Evolutionary conservation across 371 early-diverging fungal genomes (phyloP).

Genomic region (Globomyces sp.): DNA sequence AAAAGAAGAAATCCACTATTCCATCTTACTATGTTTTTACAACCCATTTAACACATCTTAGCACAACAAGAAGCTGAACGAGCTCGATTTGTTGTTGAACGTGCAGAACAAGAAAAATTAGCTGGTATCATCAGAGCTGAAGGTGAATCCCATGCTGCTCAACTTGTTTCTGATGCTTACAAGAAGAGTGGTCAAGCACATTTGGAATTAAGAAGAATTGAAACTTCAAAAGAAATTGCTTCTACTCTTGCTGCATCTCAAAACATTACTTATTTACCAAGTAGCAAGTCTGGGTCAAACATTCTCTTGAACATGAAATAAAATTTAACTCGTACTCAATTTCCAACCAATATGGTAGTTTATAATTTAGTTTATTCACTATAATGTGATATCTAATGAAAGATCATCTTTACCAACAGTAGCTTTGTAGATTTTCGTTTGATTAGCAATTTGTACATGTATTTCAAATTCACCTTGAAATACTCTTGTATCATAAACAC

Average conservation of each 20-base stretch:
- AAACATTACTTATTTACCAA: slow-evolving; percentile 93
- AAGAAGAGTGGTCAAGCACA: slow-evolving; percentile 90
- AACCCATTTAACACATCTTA: background rate
- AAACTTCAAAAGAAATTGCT: slow-evolving; percentile 97
- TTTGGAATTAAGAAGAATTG: slow-evolving; percentile 95
- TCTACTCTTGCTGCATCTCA: slow-evolving; percentile 74
- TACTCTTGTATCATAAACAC: no score
- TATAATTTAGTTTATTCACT: no score
- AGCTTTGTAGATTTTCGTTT: no score
- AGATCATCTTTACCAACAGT: no score
- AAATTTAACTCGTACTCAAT: background rate
- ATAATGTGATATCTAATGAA: no score
- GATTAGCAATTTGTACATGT: no score
- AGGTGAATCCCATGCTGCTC: slow-evolving; percentile 94
- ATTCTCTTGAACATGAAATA: slow-evolving; percentile 54
- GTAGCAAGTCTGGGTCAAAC: slow-evolving; percentile 49
- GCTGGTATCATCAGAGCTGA: slow-evolving; percentile 98
- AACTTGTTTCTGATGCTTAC: slow-evolving; percentile 76
- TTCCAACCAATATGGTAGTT: no score
- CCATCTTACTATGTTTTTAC: background rate
- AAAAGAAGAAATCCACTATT: slow-evolving; percentile 18
- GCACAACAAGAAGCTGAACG: slow-evolving; percentile 93
- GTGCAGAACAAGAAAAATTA: slow-evolving; percentile 96
- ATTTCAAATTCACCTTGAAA: no score
- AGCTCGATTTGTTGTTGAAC: slow-evolving; percentile 89